Conservation (phyloP, 345 rosid species). For the Acer campestre region DNA sequence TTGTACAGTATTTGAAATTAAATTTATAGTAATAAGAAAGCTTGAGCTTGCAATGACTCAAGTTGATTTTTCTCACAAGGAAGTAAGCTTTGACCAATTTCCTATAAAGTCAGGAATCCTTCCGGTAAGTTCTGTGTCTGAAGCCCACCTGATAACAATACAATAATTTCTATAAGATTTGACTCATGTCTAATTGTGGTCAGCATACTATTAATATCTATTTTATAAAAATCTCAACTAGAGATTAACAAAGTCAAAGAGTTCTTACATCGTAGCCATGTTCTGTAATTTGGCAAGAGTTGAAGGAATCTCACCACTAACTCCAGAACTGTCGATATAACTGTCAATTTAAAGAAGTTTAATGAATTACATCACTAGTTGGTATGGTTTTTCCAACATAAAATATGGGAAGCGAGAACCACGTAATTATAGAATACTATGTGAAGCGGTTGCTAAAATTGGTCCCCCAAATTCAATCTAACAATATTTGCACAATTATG, state of each 20-base stretch:
- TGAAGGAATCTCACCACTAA: constrained; percentile 57
- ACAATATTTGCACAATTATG: no score
- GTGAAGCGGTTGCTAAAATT: no score
- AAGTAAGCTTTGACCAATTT: constrained; percentile 53
- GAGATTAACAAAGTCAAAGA: neutral
- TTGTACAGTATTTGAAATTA: neutral
- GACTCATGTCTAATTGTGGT: neutral
- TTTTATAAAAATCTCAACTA: neutral
- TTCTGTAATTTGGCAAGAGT: constrained; percentile 44
- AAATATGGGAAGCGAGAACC: neutral
- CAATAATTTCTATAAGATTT: neutral
- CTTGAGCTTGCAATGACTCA: neutral
- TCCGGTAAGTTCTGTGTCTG: constrained; percentile 62
- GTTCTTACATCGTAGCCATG: constrained; percentile 36
- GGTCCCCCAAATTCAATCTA: no score
- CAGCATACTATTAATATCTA: neutral
- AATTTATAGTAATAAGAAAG: neutral
- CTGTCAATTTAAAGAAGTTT: constrained; percentile 35
- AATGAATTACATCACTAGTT: neutral
- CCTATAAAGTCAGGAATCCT: constrained; percentile 71
- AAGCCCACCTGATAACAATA: constrained; percentile 53
- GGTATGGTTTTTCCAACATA: neutral
- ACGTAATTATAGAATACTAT: neutral
- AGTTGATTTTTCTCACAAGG: constrained; percentile 41
- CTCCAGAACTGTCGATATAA: constrained; percentile 54